Percentiles rank a stretch among this genome's conserved stretches.
These are phyloP conservation scores for Soucietia sequanensis DNA, from an alignment of 805 yeast genomes.

Conservation along the genomic window DNA sequence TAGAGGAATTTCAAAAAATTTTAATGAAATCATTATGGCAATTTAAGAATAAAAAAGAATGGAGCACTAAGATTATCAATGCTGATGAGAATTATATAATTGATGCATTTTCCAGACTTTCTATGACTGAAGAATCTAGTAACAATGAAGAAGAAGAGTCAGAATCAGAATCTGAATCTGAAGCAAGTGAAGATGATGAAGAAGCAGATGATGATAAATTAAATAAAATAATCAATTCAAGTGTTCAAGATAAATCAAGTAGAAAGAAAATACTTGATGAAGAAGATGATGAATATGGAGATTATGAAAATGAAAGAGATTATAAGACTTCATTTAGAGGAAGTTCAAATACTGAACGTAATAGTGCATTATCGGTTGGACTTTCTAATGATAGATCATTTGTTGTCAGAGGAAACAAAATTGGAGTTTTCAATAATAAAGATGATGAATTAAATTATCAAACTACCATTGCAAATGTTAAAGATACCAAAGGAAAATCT, in stretches of 20 bases:
- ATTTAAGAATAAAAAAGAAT: slow-evolving; percentile 47
- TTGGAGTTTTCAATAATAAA: slow-evolving; percentile 75
- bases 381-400: slow-evolving; percentile 68
- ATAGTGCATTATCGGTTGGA: slow-evolving; percentile 71
- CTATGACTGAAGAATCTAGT: slow-evolving; percentile 24
- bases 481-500: slow-evolving; percentile 47
- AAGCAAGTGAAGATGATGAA: slow-evolving; percentile 16
- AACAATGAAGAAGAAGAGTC: too few species aligned
- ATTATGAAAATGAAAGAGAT: slow-evolving; percentile 34
- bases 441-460: slow-evolving; percentile 54
- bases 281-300: slow-evolving; percentile 32
- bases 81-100: slow-evolving; percentile 55
- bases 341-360: slow-evolving; percentile 44
- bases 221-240: slow-evolving; percentile 1
- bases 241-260: slow-evolving; percentile 4
- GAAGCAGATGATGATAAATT: slow-evolving; percentile 3
- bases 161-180: slow-evolving; percentile 28
- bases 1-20: slow-evolving; percentile 51
- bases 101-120: slow-evolving; percentile 46
- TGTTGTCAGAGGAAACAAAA: slow-evolving; percentile 73
- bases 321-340: slow-evolving; percentile 16
- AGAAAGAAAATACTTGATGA: slow-evolving; percentile 8
- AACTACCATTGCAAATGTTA: slow-evolving; percentile 65
- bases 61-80: slow-evolving; percentile 35
- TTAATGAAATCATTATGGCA: slow-evolving; percentile 64